phyloP scores from a whole-genome alignment of 2,329 filamentous ascomycete species.

The Basipetospora chlamydospora region DNA sequence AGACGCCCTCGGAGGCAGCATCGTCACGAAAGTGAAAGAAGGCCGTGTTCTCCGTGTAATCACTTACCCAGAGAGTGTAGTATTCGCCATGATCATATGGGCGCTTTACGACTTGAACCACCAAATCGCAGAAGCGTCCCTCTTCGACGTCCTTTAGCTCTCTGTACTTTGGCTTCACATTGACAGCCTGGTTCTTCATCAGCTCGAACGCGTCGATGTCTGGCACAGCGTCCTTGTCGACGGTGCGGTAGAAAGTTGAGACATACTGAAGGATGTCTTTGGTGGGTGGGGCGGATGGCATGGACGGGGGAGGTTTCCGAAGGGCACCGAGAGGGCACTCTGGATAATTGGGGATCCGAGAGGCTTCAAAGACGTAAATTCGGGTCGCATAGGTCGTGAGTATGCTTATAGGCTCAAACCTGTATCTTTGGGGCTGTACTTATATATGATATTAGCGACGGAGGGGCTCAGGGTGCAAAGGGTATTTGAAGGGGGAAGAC shows the following conservation, averaged over 20 bases:
- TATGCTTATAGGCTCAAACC: constrained; percentile 22
- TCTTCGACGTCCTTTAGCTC: constrained; percentile 48
- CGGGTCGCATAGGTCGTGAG: constrained; percentile 26
- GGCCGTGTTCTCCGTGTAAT: constrained; percentile 59
- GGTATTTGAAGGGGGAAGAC: constrained; percentile 9
- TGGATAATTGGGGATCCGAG: constrained; percentile 24
- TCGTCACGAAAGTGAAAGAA: constrained; percentile 37
- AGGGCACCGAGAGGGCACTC: constrained; percentile 19
- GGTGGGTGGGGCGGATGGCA: constrained; percentile 7
- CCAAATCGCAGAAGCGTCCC: constrained; percentile 48
- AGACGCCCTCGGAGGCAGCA: constrained; percentile 18
- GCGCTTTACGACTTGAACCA: constrained; percentile 52
- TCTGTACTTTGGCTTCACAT: constrained; percentile 41
- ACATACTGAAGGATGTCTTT: constrained; percentile 26
- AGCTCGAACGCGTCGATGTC: constrained; percentile 27
- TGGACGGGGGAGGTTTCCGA: constrained; percentile 10
- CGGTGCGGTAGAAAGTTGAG: constrained; percentile 29
- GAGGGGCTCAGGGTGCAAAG: constrained; percentile 2
- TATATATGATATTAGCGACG: neutral
- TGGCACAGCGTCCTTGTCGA: constrained; percentile 25
- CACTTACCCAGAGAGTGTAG: constrained; percentile 58
- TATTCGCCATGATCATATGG: constrained; percentile 29
- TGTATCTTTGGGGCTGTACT: constrained; percentile 26
- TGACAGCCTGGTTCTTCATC: constrained; percentile 23
- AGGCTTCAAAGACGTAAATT: constrained; percentile 27